Conservation (phyloP, 352 stramenopile species). For the Globisporangium splendens region DNA sequence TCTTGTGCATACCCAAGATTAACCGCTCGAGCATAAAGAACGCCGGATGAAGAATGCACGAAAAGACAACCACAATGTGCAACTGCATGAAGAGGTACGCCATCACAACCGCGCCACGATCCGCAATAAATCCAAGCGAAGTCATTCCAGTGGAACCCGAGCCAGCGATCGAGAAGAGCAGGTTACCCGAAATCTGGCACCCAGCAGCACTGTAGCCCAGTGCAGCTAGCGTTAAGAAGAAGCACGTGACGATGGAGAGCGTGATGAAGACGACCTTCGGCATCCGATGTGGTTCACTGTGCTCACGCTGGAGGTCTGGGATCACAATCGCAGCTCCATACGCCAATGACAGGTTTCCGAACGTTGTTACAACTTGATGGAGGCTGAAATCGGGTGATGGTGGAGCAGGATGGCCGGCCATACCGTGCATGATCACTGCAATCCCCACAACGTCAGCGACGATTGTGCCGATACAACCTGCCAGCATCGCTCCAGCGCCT, state of each 20-base stretch:
- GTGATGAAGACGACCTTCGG: constrained; percentile 41
- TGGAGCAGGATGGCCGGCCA: constrained; percentile 26
- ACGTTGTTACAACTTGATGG: constrained; percentile 34
- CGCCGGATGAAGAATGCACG: too few relatives aligned
- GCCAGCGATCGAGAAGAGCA: constrained; percentile 45
- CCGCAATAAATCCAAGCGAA: constrained; percentile 7
- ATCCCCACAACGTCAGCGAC: constrained; percentile 37
- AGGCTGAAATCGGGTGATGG: constrained; percentile 32
- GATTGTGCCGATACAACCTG: constrained; percentile 40
- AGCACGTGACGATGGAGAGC: constrained; percentile 27
- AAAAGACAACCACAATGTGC: too few relatives aligned
- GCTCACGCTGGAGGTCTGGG: constrained; percentile 40
- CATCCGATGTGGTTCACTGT: constrained; percentile 44
- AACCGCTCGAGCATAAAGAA: too few relatives aligned
- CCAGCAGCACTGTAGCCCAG: constrained; percentile 29
- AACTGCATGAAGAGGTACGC: too few relatives aligned
- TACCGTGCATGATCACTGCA: constrained; percentile 26
- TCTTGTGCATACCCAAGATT: too few relatives aligned
- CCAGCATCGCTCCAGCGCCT: constrained; percentile 25
- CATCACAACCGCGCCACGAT: constrained; percentile 1
- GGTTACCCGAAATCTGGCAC: constrained; percentile 49
- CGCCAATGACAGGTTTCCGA: constrained; percentile 53
- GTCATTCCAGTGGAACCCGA: constrained; percentile 15
- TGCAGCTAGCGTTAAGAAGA: constrained; percentile 40
- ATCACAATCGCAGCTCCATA: constrained; percentile 50